Conservation (phyloP, 2,329 filamentous ascomycete genomes). For the Neofusicoccum cordaticola region DNA sequence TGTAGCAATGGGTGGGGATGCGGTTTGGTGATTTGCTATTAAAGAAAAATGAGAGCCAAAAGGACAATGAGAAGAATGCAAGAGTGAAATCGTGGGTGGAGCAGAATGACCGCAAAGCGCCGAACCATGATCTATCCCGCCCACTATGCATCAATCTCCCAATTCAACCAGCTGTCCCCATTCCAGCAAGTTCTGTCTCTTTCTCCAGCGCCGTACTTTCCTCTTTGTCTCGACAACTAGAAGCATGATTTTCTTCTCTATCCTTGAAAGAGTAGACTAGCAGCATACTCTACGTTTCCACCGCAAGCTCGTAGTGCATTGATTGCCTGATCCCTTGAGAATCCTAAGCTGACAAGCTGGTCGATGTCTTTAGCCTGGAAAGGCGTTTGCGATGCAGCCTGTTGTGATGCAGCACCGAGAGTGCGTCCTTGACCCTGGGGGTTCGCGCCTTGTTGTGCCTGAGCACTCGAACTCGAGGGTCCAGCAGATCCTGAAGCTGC, state of each 20-base stretch:
- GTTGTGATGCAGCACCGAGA: conserved; percentile 24
- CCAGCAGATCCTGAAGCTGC: conserved; percentile 20
- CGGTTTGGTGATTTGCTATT: background rate
- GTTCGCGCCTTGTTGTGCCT: conserved; percentile 5
- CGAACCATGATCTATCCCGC: conserved; percentile 18
- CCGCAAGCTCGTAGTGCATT: conserved; percentile 77
- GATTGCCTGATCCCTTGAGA: conserved; percentile 71
- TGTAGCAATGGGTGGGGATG: background rate
- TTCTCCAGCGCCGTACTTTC: background rate
- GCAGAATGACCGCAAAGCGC: conserved; percentile 11
- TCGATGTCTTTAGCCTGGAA: conserved; percentile 67
- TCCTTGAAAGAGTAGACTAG: conserved; percentile 65
- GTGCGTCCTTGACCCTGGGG: conserved; percentile 34
- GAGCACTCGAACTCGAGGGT: conserved; percentile 5
- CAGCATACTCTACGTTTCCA: conserved; percentile 86
- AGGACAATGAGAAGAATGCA: conserved; percentile 1
- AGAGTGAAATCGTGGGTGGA: background rate
- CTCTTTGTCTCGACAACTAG: conserved; percentile 15
- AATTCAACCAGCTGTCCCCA: background rate
- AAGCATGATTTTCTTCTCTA: conserved; percentile 37
- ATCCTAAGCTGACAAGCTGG: conserved; percentile 74
- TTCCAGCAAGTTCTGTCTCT: background rate
- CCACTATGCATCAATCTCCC: conserved; percentile 14
- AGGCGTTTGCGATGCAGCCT: conserved; percentile 21
- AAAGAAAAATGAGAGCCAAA: background rate